Conservation (phyloP, 1,139 yeast species). For the Arxiozyma slooffiae region DNA sequence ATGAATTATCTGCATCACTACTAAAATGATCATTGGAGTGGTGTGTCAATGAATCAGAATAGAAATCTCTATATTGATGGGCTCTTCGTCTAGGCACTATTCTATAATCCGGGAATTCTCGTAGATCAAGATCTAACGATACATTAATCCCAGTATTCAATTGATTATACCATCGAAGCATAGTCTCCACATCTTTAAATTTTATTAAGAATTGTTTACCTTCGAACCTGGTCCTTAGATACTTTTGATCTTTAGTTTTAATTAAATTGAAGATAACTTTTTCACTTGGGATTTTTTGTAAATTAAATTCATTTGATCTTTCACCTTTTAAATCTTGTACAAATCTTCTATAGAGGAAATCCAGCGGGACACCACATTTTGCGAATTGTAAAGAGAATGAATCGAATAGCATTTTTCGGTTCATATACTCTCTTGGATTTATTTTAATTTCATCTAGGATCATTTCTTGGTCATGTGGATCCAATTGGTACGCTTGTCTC, state of each 20-base stretch:
- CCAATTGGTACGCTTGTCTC: slow-evolving; percentile 2
- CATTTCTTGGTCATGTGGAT: slow-evolving; percentile 26
- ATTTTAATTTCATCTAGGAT: slow-evolving; percentile 24
- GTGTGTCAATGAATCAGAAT: background rate
- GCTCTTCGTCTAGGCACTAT: slow-evolving; percentile 62
- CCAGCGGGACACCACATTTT: slow-evolving; percentile 59
- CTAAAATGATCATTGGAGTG: slow-evolving; percentile 8
- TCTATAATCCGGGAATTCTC: slow-evolving; percentile 58
- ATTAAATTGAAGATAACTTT: too few relatives aligned
- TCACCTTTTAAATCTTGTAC: too few relatives aligned
- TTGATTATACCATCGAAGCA: slow-evolving; percentile 59
- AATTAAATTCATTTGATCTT: too few relatives aligned
- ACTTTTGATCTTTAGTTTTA: too few relatives aligned
- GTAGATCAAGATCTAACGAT: slow-evolving; percentile 47
- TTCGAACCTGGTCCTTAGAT: slow-evolving; percentile 53
- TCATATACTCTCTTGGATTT: slow-evolving; percentile 28
- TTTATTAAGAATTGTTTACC: slow-evolving; percentile 56
- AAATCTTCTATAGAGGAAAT: slow-evolving; percentile 37
- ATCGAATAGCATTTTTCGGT: slow-evolving; percentile 34
- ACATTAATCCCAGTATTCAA: slow-evolving; percentile 55
- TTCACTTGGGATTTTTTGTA: too few relatives aligned
- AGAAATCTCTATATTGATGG: background rate
- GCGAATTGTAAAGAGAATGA: slow-evolving; percentile 63
- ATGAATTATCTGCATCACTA: slow-evolving; percentile 4
- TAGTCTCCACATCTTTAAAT: slow-evolving; percentile 45